These are phyloP conservation scores for Coniochaeta sp. DNA, from an alignment of 2,329 filamentous ascomycete species.

Conservation along the genomic window DNA sequence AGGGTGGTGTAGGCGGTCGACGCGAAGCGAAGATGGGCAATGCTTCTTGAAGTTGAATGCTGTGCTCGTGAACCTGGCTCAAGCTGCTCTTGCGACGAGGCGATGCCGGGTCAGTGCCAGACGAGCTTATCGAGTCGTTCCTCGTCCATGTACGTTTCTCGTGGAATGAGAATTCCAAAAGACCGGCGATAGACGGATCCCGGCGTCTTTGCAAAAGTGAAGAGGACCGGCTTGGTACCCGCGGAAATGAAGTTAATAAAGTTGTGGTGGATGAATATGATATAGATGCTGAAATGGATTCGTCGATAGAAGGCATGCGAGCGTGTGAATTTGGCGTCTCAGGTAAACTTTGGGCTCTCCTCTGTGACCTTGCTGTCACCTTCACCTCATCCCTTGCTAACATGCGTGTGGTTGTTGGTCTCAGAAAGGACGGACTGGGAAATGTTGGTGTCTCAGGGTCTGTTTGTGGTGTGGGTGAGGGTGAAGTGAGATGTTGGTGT, in stretches of 20 bases:
- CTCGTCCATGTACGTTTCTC: background rate
- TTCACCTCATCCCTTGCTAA: slow-evolving; percentile 42
- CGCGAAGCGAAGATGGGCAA: slow-evolving; percentile 9
- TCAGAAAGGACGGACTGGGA: slow-evolving; percentile 47
- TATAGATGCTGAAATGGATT: background rate
- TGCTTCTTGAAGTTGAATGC: slow-evolving; percentile 8
- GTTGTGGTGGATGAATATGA: background rate
- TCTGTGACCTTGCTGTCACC: slow-evolving; percentile 4
- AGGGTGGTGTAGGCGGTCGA: slow-evolving; percentile 11
- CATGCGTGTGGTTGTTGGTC: slow-evolving; percentile 49
- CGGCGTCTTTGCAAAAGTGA: slow-evolving; percentile 9
- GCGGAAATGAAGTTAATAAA: background rate
- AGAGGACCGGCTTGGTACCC: slow-evolving; percentile 11
- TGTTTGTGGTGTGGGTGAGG: slow-evolving; percentile 20
- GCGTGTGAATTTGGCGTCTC: slow-evolving; percentile 10
- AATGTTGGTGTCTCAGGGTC: slow-evolving; percentile 29
- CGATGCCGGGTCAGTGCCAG: background rate
- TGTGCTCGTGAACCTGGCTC: slow-evolving; percentile 1
- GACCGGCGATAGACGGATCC: slow-evolving; percentile 9
- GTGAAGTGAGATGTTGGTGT: background rate
- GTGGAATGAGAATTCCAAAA: slow-evolving; percentile 15
- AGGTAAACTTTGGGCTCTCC: slow-evolving; percentile 16
- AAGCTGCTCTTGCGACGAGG: background rate
- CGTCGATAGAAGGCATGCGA: slow-evolving; percentile 1
- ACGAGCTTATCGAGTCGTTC: background rate